These are phyloP conservation scores for Cladophialophora exuberans DNA, from an alignment of 2,329 filamentous ascomycete genomes.

Conservation along the genomic window DNA sequence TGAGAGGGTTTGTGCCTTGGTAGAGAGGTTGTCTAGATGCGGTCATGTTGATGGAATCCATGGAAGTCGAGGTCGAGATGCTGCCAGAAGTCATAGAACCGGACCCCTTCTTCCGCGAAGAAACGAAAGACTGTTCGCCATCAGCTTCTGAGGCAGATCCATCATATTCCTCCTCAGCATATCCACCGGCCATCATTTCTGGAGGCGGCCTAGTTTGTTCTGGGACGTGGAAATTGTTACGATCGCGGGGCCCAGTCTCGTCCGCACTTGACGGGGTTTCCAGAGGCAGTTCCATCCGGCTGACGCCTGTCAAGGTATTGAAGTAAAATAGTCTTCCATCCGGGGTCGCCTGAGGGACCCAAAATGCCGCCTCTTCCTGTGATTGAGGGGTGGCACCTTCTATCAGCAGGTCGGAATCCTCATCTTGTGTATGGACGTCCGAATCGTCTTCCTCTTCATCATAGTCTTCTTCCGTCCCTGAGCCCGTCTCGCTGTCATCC, in stretches of 20 bases:
- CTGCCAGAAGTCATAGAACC: conserved; percentile 69
- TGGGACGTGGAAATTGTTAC: conserved; percentile 84
- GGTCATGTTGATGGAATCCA: conserved; percentile 70
- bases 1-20: conserved; percentile 8
- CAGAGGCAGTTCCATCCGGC: conserved; percentile 89
- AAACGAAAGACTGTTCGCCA: conserved; percentile 71
- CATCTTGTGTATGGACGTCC: conserved; percentile 66
- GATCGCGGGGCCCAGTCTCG: conserved; percentile 84
- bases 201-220: conserved; percentile 87
- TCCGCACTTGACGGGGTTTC: conserved; percentile 81
- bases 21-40: conserved; percentile 16
- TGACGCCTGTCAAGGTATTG: conserved; percentile 95
- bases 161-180: conserved; percentile 85
- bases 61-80: conserved; percentile 83
- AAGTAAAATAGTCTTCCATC: conserved; percentile 96
- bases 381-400: conserved; percentile 67
- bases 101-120: conserved; percentile 70
- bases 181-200: conserved; percentile 85
- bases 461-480: conserved; percentile 62
- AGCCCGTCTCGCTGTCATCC: conserved; percentile 57
- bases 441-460: conserved; percentile 70
- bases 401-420: conserved; percentile 64
- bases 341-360: conserved; percentile 95
- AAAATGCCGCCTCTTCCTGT: conserved; percentile 90
- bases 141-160: conserved; percentile 88